Evolutionary conservation across 179 eudicot species (phyloP), one percentile per base, ranked within the genome.

Genomic region (Camellia oleifera): DNA sequence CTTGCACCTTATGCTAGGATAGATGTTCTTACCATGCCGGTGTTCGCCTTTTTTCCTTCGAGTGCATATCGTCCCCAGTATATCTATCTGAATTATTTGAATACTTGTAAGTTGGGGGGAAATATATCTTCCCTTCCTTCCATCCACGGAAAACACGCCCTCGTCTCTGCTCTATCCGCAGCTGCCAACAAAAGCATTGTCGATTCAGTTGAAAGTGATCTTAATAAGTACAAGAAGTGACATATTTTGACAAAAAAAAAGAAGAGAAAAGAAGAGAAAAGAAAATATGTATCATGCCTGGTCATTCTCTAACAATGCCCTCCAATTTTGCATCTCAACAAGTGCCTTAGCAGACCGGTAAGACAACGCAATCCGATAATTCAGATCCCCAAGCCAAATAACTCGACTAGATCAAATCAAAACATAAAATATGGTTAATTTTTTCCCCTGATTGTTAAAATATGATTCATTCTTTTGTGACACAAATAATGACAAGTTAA

Each of bases 321-420:
- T 91, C 98, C 99, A 96, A 86, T 94, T 91, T 83, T 90, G 92
- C 99, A 94, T 96, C 88, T 94, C 98, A 46, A 94, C 93, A 23
- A 92, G 98, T 60, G 98, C 97, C 83, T 90, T 94, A 3, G 98
- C 97, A 75, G 92, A 86, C 40, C 92, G 97, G 81, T 92, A 92
- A 11, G 98, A 89, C 57, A 96, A 84, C 14, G 99, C 92, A 75
- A 96, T 91, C 61, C 98, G 89, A 65, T 95, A 95, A 82, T 95
- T 95, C 78, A 95, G 89, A 88, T 96, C 99, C 80, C 99, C 99
- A 72, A 96, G 97, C 98, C 99, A 96, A 76, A 96, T 91, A 48
- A 96, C 77, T 79, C 97, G 99, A 80, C 99, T 96, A 84, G n/a
- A 71, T 66, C 58, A 74, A 52, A 65, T 48, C 15, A 53, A 86